Evolutionary conservation across 1,139 yeast genomes (phyloP).

Genomic region (Meyerozyma smithsonii): DNA sequence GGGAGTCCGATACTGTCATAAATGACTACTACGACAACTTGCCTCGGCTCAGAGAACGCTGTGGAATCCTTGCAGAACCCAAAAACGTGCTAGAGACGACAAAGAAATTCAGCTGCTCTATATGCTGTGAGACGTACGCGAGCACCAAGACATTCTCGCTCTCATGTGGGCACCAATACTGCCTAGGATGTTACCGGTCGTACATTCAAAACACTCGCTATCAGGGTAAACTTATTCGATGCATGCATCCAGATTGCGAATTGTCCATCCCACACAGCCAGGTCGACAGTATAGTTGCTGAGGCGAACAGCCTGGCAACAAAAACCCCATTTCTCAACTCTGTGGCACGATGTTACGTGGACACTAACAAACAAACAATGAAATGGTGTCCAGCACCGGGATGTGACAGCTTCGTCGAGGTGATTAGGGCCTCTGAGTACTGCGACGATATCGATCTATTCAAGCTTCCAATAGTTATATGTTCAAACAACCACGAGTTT

Average conservation of each 20-base stretch:
- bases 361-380: conserved; percentile 41
- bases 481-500: conserved; percentile 65
- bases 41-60: conserved; percentile 34
- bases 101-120: conserved; percentile 46
- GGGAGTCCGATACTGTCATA: conserved; percentile 72
- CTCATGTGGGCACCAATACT: conserved; percentile 67
- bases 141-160: conserved; percentile 45
- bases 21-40: conserved; percentile 62
- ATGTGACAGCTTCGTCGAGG: conserved; percentile 59
- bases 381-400: conserved; percentile 90
- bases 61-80: conserved; percentile 40
- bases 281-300: conserved; percentile 16
- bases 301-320: conserved; percentile 5
- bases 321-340: conserved; percentile 16
- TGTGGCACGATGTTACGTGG: conserved; percentile 48
- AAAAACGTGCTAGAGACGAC: conserved; percentile 17
- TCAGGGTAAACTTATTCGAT: conserved; percentile 57
- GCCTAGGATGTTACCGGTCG: conserved; percentile 59
- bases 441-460: conserved; percentile 11
- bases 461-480: conserved; percentile 44
- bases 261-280: conserved; percentile 31
- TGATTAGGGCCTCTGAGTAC: conserved; percentile 19
- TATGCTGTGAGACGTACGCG: conserved; percentile 62
- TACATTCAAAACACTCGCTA: conserved; percentile 50
- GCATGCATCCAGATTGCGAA: conserved; percentile 50